Evolutionary conservation across 768 basidiomycete species (phyloP).

Genomic region (Rickenella mellea): DNA sequence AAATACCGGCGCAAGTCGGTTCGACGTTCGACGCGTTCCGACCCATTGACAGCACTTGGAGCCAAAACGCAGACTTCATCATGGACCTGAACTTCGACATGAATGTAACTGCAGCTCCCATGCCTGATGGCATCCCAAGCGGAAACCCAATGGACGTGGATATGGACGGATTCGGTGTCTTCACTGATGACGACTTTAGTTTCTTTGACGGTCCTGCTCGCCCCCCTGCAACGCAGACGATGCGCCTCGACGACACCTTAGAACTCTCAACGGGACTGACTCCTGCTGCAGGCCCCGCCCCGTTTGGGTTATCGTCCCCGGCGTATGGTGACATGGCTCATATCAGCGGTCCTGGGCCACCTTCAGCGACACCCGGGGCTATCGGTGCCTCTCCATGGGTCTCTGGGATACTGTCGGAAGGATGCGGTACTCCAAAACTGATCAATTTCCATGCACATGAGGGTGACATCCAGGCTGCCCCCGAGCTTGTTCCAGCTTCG

Average conservation of each 20-base stretch:
- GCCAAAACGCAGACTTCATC: constrained; percentile 34
- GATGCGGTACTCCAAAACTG: too few species aligned
- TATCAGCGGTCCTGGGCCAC: constrained; percentile 18
- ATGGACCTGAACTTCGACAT: constrained; percentile 30
- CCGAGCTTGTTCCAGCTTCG: constrained; percentile 40
- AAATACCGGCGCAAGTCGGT: too few species aligned
- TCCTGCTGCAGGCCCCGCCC: constrained; percentile 22
- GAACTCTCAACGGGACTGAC: constrained; percentile 21
- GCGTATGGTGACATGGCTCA: constrained; percentile 18
- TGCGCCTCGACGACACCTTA: neutral
- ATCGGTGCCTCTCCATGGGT: constrained; percentile 14
- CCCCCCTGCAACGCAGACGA: too few species aligned
- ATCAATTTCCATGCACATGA: too few species aligned
- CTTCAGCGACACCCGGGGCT: constrained; percentile 20
- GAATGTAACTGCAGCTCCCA: constrained; percentile 17
- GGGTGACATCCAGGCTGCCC: constrained; percentile 19
- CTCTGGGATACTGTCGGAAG: too few species aligned
- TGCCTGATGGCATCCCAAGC: constrained; percentile 6
- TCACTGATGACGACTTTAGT: constrained; percentile 85
- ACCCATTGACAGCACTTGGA: constrained; percentile 2
- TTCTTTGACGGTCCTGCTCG: constrained; percentile 80
- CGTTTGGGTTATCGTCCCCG: constrained; percentile 25
- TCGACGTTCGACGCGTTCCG: neutral
- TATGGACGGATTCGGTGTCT: constrained; percentile 24
- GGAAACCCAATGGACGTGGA: constrained; percentile 14